Base-by-base conservation (phyloP, 176 grass and related monocot species). In the Phragmites australis region DNA sequence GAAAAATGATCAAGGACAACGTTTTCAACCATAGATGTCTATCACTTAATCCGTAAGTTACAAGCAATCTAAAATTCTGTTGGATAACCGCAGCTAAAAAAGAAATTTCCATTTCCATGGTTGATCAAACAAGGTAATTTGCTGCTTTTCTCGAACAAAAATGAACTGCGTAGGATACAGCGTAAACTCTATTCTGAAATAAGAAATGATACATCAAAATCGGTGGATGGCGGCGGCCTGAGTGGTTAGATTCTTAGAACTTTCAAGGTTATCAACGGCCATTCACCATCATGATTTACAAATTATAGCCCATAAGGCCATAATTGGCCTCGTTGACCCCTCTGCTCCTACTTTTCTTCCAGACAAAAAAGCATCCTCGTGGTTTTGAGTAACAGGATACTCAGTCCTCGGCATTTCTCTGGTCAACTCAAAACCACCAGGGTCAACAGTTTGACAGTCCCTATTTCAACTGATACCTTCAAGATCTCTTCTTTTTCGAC, bases 401-500 rank as follows among this genome's bases (percentile, higher is more conserved):
- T n/a, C n/a, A n/a, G n/a, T 73, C 18, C 43, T 32, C 23, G 19
- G 10, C 39, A 18, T 26, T 17, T 45, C 42, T 67, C 22, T 31
- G 13, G n/a, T 64, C 34, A 70, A 21, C 59, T 29, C 79, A 52
- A 44, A 4, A 16, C 19, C 25, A 61, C 7, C 4, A 22, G 8
- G 13, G 18, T 34, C 6, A 21, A 15, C 5, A 50, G 42, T 78
- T 32, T 74, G 81, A 2, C 1, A 6, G 44, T 42, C 3, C n/a
- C n/a, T n/a, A n/a, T 25, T n/a, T 60, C 9, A 74, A 6, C 10
- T 9, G 44, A 69, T 48, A 40, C 3, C 31, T 78, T 84, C 74
- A 89, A 12, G 71, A 73, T 60, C 84, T 87, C 78, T 88, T 94
- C 71, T 91, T 94, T 82, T 98, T 94, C 0, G 78, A 91, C 46